These are phyloP conservation scores for Backusella morwellensis DNA, from an alignment of 192 early-diverging fungal species.

Conservation along the genomic window DNA sequence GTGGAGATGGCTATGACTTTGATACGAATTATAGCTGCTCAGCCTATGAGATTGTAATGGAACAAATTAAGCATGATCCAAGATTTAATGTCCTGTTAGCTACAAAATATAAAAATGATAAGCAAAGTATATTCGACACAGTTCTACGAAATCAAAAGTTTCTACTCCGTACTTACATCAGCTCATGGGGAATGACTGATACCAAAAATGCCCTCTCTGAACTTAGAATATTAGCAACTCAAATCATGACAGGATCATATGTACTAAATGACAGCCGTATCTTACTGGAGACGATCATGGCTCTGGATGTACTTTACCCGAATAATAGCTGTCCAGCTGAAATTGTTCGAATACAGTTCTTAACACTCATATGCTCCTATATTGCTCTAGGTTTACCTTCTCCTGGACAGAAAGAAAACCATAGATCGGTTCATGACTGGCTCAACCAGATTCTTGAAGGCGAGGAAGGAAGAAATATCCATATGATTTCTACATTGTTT, in stretches of 20 bases:
- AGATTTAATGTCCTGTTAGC: not conserved
- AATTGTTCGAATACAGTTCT: not conserved
- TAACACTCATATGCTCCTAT: not conserved
- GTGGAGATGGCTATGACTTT: not conserved
- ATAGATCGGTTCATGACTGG: not conserved
- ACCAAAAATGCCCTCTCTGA: not conserved
- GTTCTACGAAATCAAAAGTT: not conserved
- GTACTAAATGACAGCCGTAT: not conserved
- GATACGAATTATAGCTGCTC: not conserved
- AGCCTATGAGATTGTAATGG: not conserved
- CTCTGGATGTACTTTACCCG: not conserved
- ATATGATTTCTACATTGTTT: not conserved
- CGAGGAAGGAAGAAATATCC: not conserved
- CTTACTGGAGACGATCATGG: not conserved
- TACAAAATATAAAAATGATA: not conserved
- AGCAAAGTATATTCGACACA: not conserved
- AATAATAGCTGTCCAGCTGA: conserved; percentile 1
- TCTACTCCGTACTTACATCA: not conserved
- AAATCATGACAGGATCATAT: not conserved
- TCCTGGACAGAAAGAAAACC: not conserved
- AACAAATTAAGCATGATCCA: not conserved
- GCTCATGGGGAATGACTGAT: not conserved
- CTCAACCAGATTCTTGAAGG: not conserved
- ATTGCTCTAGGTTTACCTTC: not conserved
- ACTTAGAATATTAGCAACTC: not conserved